Conservation (phyloP, 805 yeast genomes). For the Lipomyces chichibuensis region DNA sequence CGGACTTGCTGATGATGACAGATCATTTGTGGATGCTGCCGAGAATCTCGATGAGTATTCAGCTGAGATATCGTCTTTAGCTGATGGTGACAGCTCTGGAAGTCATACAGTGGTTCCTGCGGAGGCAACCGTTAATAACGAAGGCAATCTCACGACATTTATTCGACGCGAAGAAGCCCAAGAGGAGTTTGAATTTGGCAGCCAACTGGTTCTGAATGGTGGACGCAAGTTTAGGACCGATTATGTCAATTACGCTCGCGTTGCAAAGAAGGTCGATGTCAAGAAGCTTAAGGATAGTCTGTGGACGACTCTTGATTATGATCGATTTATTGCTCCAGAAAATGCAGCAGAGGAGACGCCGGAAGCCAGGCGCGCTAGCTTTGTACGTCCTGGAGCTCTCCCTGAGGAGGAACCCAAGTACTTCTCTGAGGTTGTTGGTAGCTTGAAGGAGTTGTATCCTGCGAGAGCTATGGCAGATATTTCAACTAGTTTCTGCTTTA, state of each 20-base stretch:
- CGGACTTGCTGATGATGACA: conserved; percentile 42
- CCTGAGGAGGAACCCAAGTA: conserved; percentile 8
- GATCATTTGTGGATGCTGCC: conserved; percentile 22
- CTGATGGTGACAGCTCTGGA: background rate
- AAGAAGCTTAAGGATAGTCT: conserved; percentile 70
- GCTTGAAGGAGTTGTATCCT: conserved; percentile 57
- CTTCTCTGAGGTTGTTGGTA: conserved; percentile 55
- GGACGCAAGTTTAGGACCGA: conserved; percentile 36
- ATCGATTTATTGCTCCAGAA: conserved; percentile 27
- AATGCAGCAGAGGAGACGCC: conserved; percentile 41
- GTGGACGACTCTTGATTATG: conserved; percentile 56
- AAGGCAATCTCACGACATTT: conserved; percentile 18
- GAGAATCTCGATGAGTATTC: conserved; percentile 14
- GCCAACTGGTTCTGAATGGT: conserved; percentile 28
- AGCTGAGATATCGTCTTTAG: conserved; percentile 1
- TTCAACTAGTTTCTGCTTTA: conserved; percentile 83
- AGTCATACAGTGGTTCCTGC: background rate
- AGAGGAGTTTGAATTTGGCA: conserved; percentile 35
- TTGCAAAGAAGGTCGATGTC: conserved; percentile 80
- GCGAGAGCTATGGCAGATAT: conserved; percentile 63
- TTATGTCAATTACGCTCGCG: conserved; percentile 61
- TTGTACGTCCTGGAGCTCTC: conserved; percentile 20
- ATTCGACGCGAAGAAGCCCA: conserved; percentile 19
- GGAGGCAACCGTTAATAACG: background rate
- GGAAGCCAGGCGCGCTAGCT: conserved; percentile 41